Conservation (phyloP, 2,329 filamentous ascomycete species). For the Fusarium falciforme region DNA sequence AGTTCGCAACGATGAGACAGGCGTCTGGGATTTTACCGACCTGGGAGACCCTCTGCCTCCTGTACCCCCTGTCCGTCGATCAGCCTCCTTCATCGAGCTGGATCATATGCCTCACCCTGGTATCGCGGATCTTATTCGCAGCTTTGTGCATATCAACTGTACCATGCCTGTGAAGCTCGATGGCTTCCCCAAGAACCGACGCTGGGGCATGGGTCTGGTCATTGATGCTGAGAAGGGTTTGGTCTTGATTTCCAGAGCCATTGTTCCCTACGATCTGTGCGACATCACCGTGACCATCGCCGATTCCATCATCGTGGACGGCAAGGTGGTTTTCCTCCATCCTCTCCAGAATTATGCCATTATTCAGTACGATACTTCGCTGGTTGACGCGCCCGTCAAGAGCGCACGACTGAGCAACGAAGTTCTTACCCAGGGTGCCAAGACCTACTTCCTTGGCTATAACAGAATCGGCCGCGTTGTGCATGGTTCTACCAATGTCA, state of each 20-base stretch:
- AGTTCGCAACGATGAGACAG: constrained; percentile 87
- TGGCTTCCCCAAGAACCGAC: constrained; percentile 94
- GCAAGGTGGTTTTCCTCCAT: constrained; percentile 95
- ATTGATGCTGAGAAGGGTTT: constrained; percentile 96
- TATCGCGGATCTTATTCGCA: constrained; percentile 92
- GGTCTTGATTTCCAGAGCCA: constrained; percentile 92
- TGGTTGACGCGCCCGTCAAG: constrained; percentile 94
- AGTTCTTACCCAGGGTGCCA: constrained; percentile 89
- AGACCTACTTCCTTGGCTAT: constrained; percentile 98
- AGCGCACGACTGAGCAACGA: constrained; percentile 85
- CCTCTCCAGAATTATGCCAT: constrained; percentile 97
- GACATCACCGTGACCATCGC: constrained; percentile 97
- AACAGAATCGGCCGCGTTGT: constrained; percentile 96
- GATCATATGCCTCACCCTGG: constrained; percentile 89
- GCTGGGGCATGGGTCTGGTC: constrained; percentile 96
- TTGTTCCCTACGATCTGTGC: constrained; percentile 95
- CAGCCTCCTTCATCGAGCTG: constrained; percentile 91
- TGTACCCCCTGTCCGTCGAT: constrained; percentile 75
- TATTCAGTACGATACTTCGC: constrained; percentile 90
- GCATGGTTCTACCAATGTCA: constrained; percentile 92
- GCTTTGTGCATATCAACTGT: constrained; percentile 93
- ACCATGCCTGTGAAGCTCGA: constrained; percentile 96
- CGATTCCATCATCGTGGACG: constrained; percentile 93
- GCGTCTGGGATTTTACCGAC: constrained; percentile 94
- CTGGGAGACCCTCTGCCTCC: constrained; percentile 84